Base-by-base conservation (phyloP, 768 basidiomycete species). In the Termitomyces sp. region DNA sequence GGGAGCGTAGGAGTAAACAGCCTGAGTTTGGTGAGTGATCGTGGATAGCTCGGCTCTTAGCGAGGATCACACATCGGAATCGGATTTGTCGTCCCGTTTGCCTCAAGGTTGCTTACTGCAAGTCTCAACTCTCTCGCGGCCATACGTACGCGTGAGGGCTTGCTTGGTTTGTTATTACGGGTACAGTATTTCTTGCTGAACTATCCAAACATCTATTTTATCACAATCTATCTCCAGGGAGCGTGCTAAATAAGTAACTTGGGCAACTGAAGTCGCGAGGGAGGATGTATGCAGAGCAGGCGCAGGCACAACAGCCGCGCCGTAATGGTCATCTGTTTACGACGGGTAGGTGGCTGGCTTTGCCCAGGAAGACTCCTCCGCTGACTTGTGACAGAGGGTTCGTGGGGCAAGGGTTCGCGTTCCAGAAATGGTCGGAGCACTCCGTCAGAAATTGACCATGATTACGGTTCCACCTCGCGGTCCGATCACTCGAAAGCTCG, bases 401-500 rank as follows among this genome's bases (percentile, higher is more conserved):
- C 69, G 48, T 74, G 73, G 73, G 56, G 67, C 44, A 59, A 64
- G 45, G 62, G 59, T 45, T 65, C 65, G 37, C 62, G 49, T 40
- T 64, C 59, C 52, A 60, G 62, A 60, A 57, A 60, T 64, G 67
- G 67, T 20, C 71, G 66, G 32, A 72, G 72, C 59, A 79, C 82
- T n/a, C 82, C 83, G 65, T 80, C 80, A 36, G 76, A 82, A 57
- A 84, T 83, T 0, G 84, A 85, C 61, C 74, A 77, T 34, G 82
- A 79, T 9, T 76, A 75, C 67, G 68, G 74, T 34, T 82, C 82
- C 42, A 71, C 73, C 10, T 79, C 82, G 33, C 72, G 76, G 52
- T 84, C 82, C 26, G 51, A 52, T 59, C 79, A 79, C 4, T 80
- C 79, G 1, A 69, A 72, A 53, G 68, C 74, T 59, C 63, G 71